Conservation (phyloP, 148 eudicot species). For the Pouteria glomerata region DNA sequence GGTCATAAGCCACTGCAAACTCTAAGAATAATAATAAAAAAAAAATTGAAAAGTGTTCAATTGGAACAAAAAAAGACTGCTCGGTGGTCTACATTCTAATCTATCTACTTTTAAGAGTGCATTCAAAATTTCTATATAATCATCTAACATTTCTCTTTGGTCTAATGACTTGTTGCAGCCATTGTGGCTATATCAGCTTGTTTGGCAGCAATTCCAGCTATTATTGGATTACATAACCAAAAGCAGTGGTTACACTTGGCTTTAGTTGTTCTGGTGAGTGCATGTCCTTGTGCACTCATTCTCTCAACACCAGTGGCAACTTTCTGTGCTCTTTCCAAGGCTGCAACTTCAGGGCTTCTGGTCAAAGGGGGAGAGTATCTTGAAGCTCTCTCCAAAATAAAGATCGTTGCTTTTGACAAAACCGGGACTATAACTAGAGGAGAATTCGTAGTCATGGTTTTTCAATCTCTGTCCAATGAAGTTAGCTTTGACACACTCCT, state of each 20-base stretch:
- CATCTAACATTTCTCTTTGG: neutral
- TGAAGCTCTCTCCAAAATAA: slow-evolving; percentile 65
- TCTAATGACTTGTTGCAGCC: slow-evolving; percentile 40
- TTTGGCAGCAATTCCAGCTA: slow-evolving; percentile 55
- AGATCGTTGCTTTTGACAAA: slow-evolving; percentile 77
- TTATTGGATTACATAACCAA: slow-evolving; percentile 42
- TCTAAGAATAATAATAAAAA: no score
- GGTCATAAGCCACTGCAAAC: no score
- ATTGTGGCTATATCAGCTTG: slow-evolving; percentile 56
- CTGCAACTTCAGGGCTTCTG: slow-evolving; percentile 73
- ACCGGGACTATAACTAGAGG: slow-evolving; percentile 92
- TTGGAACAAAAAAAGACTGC: no score
- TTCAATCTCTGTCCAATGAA: slow-evolving; percentile 41
- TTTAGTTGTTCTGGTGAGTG: slow-evolving; percentile 79
- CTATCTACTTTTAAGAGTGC: no score
- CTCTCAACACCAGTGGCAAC: slow-evolving; percentile 93
- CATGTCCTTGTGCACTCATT: slow-evolving; percentile 91
- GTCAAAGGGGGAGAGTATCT: slow-evolving; percentile 88
- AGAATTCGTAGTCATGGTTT: slow-evolving; percentile 54
- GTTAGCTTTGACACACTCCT: slow-evolving; percentile 40
- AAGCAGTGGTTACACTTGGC: slow-evolving; percentile 66
- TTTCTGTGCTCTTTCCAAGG: slow-evolving; percentile 84
- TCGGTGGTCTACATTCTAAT: no score
- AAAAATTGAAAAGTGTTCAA: no score
- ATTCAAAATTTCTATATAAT: no score